A percentile compares a stretch with the other conserved stretches of the same genome.
Evolutionary conservation across 495 filamentous ascomycete genomes (phyloP).

Genomic region (Tuber umbilicatum): DNA sequence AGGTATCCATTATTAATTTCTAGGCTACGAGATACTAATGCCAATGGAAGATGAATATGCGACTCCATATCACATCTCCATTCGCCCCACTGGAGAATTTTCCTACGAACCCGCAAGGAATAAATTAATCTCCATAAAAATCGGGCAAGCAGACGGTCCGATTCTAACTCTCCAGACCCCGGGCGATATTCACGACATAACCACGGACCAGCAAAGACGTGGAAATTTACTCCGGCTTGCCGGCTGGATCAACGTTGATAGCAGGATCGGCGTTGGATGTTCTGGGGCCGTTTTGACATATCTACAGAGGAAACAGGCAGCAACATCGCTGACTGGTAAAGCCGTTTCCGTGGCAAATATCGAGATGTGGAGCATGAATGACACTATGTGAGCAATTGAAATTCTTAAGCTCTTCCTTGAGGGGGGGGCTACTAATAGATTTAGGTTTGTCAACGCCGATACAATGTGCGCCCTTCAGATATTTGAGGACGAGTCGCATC

Average conservation of each 20-base stretch:
- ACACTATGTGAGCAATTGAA: conserved; percentile 58
- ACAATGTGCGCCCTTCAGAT: conserved; percentile 80
- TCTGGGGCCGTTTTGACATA: conserved; percentile 78
- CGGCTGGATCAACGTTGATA: conserved; percentile 71
- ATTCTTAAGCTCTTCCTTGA: background rate
- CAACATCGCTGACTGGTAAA: conserved; percentile 53
- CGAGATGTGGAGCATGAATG: conserved; percentile 69
- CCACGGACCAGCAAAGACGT: conserved; percentile 47
- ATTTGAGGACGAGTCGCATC: conserved; percentile 74
- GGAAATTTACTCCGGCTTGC: conserved; percentile 65
- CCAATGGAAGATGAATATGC: conserved; percentile 25
- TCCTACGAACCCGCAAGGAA: conserved; percentile 61
- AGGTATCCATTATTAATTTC: conserved; percentile 1
- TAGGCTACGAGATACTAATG: background rate
- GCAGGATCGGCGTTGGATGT: conserved; percentile 67
- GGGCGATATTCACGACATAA: conserved; percentile 45
- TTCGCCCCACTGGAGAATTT: conserved; percentile 70
- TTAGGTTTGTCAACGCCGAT: conserved; percentile 71
- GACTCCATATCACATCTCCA: conserved; percentile 30
- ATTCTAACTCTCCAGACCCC: conserved; percentile 56
- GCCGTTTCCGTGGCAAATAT: conserved; percentile 53
- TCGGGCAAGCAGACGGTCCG: conserved; percentile 49
- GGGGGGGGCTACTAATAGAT: conserved; percentile 13
- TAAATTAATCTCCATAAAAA: conserved; percentile 56
- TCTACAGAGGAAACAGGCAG: conserved; percentile 62